These are phyloP conservation scores for Macrotyloma uniflorum DNA, from an alignment of 306 rosid genomes.

Conservation along the genomic window DNA sequence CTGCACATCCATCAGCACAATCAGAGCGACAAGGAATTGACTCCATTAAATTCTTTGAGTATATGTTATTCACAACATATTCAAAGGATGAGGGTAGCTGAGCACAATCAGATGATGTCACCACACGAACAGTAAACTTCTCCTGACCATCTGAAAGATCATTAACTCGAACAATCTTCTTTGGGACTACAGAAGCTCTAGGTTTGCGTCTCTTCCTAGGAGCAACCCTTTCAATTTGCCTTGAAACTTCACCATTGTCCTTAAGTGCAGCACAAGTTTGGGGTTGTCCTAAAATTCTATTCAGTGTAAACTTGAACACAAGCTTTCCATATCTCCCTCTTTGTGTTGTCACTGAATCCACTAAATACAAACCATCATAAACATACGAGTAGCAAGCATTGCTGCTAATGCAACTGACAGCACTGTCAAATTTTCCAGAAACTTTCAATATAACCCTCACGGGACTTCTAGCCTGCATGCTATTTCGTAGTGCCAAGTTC, in stretches of 20 bases:
- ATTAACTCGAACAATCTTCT: background rate
- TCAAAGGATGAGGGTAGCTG: constrained; percentile 20
- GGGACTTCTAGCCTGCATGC: constrained; percentile 33
- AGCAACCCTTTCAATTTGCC: background rate
- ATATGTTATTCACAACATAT: constrained; percentile 19
- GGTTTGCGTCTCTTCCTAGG: background rate
- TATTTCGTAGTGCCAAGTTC: constrained; percentile 55
- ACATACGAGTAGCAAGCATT: background rate
- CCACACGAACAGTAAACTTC: constrained; percentile 36
- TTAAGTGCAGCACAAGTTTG: background rate
- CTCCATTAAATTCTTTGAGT: background rate
- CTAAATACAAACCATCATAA: constrained; percentile 51
- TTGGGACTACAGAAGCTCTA: background rate
- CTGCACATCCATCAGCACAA: constrained; percentile 35
- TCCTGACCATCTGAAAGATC: constrained; percentile 52
- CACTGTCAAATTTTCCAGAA: background rate
- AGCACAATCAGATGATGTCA: background rate
- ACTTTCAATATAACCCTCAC: constrained; percentile 50
- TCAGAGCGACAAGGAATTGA: background rate
- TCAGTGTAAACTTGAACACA: constrained; percentile 44
- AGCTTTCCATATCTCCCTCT: constrained; percentile 47
- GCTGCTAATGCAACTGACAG: background rate
- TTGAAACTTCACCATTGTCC: background rate
- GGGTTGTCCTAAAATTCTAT: constrained; percentile 30
- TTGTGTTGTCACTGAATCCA: constrained; percentile 6